Evolutionary conservation across 306 rosid genomes (phyloP).

Genomic region (Acacia melanoxylon): DNA sequence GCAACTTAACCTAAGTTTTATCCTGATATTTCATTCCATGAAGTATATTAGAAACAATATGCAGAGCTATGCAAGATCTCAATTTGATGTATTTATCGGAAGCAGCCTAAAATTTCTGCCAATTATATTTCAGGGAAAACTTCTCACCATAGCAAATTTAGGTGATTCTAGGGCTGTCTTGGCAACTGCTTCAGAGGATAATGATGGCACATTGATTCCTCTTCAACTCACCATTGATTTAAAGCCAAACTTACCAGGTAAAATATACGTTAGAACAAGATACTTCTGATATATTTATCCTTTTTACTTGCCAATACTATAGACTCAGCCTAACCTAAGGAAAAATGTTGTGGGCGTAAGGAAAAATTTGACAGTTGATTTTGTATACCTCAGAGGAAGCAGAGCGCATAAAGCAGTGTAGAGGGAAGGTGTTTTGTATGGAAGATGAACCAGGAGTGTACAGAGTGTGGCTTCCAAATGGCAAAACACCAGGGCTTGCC

Average conservation of each 20-base stretch:
- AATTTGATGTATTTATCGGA: constrained; percentile 4
- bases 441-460: constrained; percentile 73
- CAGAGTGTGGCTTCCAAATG: constrained; percentile 73
- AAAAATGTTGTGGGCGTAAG: neutral
- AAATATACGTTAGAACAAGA: neutral
- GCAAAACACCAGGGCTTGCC: constrained; percentile 65
- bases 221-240: constrained; percentile 71
- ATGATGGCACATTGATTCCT: constrained; percentile 49
- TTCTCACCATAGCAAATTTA: constrained; percentile 60
- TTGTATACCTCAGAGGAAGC: constrained; percentile 59
- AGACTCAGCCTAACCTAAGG: neutral
- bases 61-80: neutral
- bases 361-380: neutral
- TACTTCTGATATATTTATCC: neutral
- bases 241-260: constrained; percentile 71
- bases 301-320: neutral
- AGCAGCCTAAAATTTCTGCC: constrained; percentile 19
- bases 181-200: constrained; percentile 60
- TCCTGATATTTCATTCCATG: neutral
- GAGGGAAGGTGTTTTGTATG: constrained; percentile 59
- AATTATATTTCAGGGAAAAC: constrained; percentile 51
- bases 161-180: constrained; percentile 85
- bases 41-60: neutral
- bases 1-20: neutral
- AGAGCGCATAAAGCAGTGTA: constrained; percentile 55